These are phyloP conservation scores for Zalaria sp. DNA, from an alignment of 2,329 filamentous ascomycete species.

Conservation along the genomic window DNA sequence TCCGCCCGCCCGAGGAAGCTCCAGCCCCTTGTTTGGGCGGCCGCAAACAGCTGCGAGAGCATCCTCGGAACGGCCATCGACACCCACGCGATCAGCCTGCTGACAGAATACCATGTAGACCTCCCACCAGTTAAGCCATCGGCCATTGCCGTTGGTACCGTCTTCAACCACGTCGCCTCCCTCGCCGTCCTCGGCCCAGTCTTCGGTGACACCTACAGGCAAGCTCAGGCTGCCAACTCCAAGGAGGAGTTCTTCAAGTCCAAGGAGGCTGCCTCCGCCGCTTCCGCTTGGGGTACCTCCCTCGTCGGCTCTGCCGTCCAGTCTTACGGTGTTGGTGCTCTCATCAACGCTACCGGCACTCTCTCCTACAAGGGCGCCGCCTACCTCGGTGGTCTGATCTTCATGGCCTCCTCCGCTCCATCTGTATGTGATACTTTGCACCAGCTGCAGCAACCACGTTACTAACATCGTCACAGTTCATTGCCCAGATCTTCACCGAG, in stretches of 20 bases:
- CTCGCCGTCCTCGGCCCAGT: slow-evolving; percentile 76
- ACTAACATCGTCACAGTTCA: slow-evolving; percentile 44
- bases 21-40: slow-evolving; percentile 1
- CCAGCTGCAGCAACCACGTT: background rate
- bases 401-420: slow-evolving; percentile 79
- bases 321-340: slow-evolving; percentile 29
- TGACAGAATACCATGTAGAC: slow-evolving; percentile 27
- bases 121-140: slow-evolving; percentile 88
- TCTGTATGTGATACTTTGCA: slow-evolving; percentile 43
- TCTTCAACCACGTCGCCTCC: slow-evolving; percentile 89
- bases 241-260: slow-evolving; percentile 95
- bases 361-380: slow-evolving; percentile 94
- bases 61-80: too few relatives aligned
- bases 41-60: too few relatives aligned
- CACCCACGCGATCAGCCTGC: too few relatives aligned
- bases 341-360: slow-evolving; percentile 80
- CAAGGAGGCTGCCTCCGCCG: slow-evolving; percentile 80
- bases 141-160: slow-evolving; percentile 86
- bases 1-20: background rate
- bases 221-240: slow-evolving; percentile 78
- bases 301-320: slow-evolving; percentile 69
- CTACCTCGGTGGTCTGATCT: slow-evolving; percentile 82
- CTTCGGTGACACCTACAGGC: slow-evolving; percentile 90
- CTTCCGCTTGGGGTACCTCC: slow-evolving; percentile 79
- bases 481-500: slow-evolving; percentile 77